Evolutionary conservation across 1,284 basidiomycete species (phyloP), one percentile per base, ranked within the genome.

Genomic region (Boletus smithii): DNA sequence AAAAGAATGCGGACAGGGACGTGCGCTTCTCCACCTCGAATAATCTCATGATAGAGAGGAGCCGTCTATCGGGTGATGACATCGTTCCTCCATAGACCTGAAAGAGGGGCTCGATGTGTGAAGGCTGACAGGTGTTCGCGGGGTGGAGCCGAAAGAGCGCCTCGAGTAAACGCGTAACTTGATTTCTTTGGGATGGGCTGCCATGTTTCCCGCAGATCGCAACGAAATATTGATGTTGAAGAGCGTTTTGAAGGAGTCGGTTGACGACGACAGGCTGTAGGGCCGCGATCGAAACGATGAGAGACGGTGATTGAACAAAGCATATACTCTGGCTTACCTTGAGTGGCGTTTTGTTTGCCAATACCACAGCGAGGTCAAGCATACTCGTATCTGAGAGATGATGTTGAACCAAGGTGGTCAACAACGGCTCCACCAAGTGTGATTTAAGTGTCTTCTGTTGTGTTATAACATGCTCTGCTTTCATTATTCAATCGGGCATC

Each of bases 61-160:
- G 68, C 39, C 72, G 74, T 14, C 77, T 74, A 62, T 97, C 94
- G 0, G 82, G 59, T 1, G 51, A 47, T 0, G 80, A 78, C 26
- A 88, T 65, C 0, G 86, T 86, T 1, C 88, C 93, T 4, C 77
- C 69, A 63, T 97, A 97, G 1, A 93, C 68, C 7, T 68, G 70
- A 26, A 88, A 67, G 23, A 95, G 72, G 1, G 90, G 88, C 44
- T 88, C 81, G 41, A 95, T 69, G 55, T 93, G 88, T 8, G 81
- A 84, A 8, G 85, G 76, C 61, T 94, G 91, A 58, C 89, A 91
- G 1, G 91, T 85, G 56, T 90, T 90, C 16, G 75, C 69, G 0
- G 91, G 86, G 58, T 91, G 83, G 11, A 84, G 74, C 46, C 77
- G 65, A 71, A 94, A 95, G 3, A 95, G 72, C 1, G 69, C 66